Percentiles rank a stretch among this genome's conserved stretches.
These are phyloP conservation scores for Boletus huronensis DNA, from an alignment of 768 basidiomycete species.

Conservation along the genomic window DNA sequence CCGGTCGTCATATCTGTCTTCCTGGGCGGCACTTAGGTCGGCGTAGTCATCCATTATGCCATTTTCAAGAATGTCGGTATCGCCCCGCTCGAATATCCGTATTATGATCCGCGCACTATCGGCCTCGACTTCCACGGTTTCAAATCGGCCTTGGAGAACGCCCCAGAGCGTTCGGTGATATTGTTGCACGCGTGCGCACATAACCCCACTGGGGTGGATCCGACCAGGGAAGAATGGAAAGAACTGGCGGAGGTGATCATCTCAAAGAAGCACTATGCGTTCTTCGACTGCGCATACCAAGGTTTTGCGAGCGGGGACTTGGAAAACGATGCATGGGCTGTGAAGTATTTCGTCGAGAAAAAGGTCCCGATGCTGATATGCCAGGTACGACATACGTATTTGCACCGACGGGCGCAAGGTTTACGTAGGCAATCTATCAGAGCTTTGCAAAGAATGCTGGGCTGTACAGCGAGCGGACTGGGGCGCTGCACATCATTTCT, in stretches of 20 bases:
- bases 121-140: slow-evolving; percentile 79
- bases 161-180: slow-evolving; percentile 78
- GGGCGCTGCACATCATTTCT: slow-evolving; percentile 85
- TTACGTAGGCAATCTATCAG: slow-evolving; percentile 38
- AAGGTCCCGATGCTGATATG: slow-evolving; percentile 80
- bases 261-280: slow-evolving; percentile 75
- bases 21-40: background rate
- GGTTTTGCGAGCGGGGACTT: slow-evolving; percentile 94
- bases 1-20: slow-evolving; percentile 6
- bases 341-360: slow-evolving; percentile 78
- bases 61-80: slow-evolving; percentile 91
- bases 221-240: slow-evolving; percentile 84
- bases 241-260: slow-evolving; percentile 69
- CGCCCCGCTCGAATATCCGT: slow-evolving; percentile 83
- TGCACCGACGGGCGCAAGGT: background rate
- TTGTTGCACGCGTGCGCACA: slow-evolving; percentile 93
- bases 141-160: slow-evolving; percentile 52
- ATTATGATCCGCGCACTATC: slow-evolving; percentile 89
- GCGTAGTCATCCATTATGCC: slow-evolving; percentile 78
- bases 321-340: slow-evolving; percentile 88
- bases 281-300: slow-evolving; percentile 97
- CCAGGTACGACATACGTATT: slow-evolving; percentile 50
- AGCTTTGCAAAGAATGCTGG: slow-evolving; percentile 98
- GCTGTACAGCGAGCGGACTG: slow-evolving; percentile 90
- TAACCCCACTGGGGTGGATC: slow-evolving; percentile 96